Evolutionary conservation across 495 filamentous ascomycete species (phyloP).

Genomic region (Durotheca rogersii): DNA sequence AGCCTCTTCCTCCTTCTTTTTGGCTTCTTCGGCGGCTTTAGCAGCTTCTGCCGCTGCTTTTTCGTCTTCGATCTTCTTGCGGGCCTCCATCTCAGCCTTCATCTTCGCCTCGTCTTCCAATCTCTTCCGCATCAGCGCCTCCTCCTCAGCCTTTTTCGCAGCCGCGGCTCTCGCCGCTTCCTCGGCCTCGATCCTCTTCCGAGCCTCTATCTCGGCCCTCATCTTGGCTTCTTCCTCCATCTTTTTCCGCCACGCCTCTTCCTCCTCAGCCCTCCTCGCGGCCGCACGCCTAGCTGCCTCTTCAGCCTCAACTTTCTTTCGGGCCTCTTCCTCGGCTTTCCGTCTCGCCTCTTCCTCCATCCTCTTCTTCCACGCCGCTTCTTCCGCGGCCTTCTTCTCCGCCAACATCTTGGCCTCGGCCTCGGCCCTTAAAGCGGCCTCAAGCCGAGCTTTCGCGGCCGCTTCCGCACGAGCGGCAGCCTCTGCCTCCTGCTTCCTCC

Average conservation of each 20-base stretch:
- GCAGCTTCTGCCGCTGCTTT: conserved; percentile 32
- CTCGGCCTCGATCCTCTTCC: conserved; percentile 46
- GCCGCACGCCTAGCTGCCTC: conserved; percentile 31
- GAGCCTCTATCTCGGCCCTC: conserved; percentile 46
- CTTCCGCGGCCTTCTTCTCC: conserved; percentile 47
- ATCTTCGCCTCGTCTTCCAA: conserved; percentile 42
- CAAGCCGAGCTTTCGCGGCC: conserved; percentile 40
- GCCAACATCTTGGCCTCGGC: conserved; percentile 44
- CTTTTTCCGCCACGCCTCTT: conserved; percentile 25
- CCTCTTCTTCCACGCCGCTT: conserved; percentile 47
- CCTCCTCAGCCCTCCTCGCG: conserved; percentile 24
- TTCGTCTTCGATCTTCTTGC: conserved; percentile 45
- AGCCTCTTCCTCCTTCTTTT: conserved; percentile 47
- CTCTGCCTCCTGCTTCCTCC: conserved; percentile 52
- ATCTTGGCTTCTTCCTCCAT: conserved; percentile 42
- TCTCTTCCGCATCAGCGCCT: conserved; percentile 25
- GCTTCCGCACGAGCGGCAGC: conserved; percentile 47
- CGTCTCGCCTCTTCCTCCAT: conserved; percentile 39
- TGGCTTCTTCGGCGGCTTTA: conserved; percentile 36
- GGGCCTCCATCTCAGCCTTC: conserved; percentile 46
- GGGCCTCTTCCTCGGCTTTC: conserved; percentile 36
- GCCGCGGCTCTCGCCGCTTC: conserved; percentile 27
- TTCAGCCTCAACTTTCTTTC: conserved; percentile 37
- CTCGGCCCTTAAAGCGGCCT: conserved; percentile 44
- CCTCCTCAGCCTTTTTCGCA: conserved; percentile 28